Base-by-base conservation (phyloP, 768 basidiomycete species). In the Lentinula raphanica region DNA sequence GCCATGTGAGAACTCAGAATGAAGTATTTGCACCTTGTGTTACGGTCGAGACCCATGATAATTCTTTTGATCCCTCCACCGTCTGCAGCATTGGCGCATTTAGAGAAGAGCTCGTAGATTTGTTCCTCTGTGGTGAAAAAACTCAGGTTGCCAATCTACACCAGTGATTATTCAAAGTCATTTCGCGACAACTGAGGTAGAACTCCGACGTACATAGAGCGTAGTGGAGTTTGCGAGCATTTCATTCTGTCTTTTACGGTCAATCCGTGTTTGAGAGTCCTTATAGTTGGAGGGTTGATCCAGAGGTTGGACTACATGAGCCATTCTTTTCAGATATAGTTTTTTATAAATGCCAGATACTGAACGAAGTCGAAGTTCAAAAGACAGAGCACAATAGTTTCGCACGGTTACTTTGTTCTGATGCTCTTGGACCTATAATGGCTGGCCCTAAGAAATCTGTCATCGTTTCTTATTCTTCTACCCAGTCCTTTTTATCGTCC, bases 271-370 rank as follows among this genome's bases (percentile, higher is more conserved):
- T 72, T 95, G 90, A 13, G 92, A 95, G 73, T 99, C 96, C 70
- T 94, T 93, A 76, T 99, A 99, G 71, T 94, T 93, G 5, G 94
- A 97, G 46, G 94, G 95, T 71, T 93, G 90, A 75, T 98, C 96
- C 64, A 98, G 80, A 32, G 88, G 72, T 28, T 80, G 67, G 48
- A 96, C 87, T 65, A 96, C 87, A 77, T 95, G 88, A 42, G 94
- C 85, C 94, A 92, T 92, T 69, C 64, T 68, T 64, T 56, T 32
- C 56, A 58, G 58, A n/a, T n/a, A n/a, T 58, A 21, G 23, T 21
- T 7, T 23, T 44, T 44, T 35, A 39, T 51, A 36, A 28, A 15
- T 12, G 19, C n/a, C 29, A n/a, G 29, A 35, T 49, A 44, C 53
- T 48, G 31, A 56, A 58, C 35, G 42, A 58, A 49, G 17, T 48